Percentiles rank a stretch among this genome's conserved stretches.
These are phyloP conservation scores for Aspergillus felis DNA, from an alignment of 2,329 filamentous ascomycete species.

Conservation along the genomic window DNA sequence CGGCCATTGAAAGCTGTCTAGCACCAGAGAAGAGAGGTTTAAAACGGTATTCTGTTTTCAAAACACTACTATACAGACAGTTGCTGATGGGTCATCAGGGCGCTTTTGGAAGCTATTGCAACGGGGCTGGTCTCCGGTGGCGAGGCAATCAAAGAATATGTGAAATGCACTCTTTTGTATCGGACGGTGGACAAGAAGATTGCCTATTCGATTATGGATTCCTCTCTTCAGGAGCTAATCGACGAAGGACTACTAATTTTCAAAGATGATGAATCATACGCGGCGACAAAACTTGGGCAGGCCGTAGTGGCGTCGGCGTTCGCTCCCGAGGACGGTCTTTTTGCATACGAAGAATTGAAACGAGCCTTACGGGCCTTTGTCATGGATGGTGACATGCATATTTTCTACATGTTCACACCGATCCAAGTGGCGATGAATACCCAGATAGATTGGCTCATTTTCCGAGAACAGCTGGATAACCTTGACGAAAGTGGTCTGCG, in stretches of 20 bases:
- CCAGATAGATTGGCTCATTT: constrained; percentile 67
- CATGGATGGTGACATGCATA: constrained; percentile 76
- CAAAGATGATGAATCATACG: constrained; percentile 51
- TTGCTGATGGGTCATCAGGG: constrained; percentile 43
- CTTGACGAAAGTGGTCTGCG: constrained; percentile 69
- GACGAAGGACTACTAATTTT: constrained; percentile 52
- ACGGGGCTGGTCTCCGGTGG: constrained; percentile 64
- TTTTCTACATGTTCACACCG: constrained; percentile 73
- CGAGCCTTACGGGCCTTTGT: constrained; percentile 68
- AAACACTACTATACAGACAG: not conserved
- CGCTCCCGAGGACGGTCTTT: constrained; percentile 70
- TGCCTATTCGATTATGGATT: constrained; percentile 53
- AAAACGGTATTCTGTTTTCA: constrained; percentile 50
- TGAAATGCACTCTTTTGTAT: constrained; percentile 63
- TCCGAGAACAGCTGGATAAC: constrained; percentile 65
- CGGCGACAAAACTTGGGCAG: constrained; percentile 62
- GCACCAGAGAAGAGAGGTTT: constrained; percentile 64
- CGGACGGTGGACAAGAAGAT: constrained; percentile 51
- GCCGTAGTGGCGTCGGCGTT: constrained; percentile 70
- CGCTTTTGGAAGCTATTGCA: constrained; percentile 66
- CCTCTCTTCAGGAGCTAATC: constrained; percentile 57
- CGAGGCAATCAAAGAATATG: constrained; percentile 64
- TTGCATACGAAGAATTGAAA: constrained; percentile 65
- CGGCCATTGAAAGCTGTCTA: constrained; percentile 65
- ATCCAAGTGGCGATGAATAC: constrained; percentile 50